These are phyloP conservation scores for Penicillium sp. DNA, from an alignment of 2,329 filamentous ascomycete genomes.

Conservation along the genomic window DNA sequence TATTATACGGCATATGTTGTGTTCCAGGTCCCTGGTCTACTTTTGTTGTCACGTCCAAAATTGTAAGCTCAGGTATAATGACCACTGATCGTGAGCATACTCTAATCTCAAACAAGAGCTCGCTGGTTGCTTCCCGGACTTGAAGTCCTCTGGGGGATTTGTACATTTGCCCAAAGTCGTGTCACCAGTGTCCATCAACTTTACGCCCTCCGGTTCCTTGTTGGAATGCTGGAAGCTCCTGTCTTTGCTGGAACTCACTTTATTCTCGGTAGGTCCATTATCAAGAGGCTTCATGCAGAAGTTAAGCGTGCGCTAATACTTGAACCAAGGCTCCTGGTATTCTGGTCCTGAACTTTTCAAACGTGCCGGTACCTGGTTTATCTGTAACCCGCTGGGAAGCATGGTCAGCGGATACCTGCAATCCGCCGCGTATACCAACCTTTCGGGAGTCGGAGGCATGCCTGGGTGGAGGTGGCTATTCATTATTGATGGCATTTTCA, in stretches of 20 bases:
- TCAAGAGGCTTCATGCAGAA: background rate
- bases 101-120: constrained; percentile 14
- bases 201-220: constrained; percentile 35
- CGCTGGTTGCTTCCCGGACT: constrained; percentile 32
- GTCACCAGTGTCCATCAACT: constrained; percentile 34
- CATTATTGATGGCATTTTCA: constrained; percentile 59
- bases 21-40: constrained; percentile 31
- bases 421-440: constrained; percentile 54
- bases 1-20: constrained; percentile 33
- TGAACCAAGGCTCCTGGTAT: constrained; percentile 40
- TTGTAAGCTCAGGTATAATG: constrained; percentile 17
- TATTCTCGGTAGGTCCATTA: constrained; percentile 24
- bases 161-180: constrained; percentile 35
- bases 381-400: constrained; percentile 53
- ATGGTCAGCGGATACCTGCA: constrained; percentile 62
- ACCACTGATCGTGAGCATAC: background rate
- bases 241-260: constrained; percentile 37
- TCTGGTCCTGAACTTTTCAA: constrained; percentile 52
- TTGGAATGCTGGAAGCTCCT: constrained; percentile 36
- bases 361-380: constrained; percentile 56
- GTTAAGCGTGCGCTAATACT: background rate
- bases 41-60: constrained; percentile 31
- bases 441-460: constrained; percentile 52
- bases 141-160: constrained; percentile 36
- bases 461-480: constrained; percentile 59